Conservation (phyloP, 148 eudicot genomes). For the Spergularia marina region DNA sequence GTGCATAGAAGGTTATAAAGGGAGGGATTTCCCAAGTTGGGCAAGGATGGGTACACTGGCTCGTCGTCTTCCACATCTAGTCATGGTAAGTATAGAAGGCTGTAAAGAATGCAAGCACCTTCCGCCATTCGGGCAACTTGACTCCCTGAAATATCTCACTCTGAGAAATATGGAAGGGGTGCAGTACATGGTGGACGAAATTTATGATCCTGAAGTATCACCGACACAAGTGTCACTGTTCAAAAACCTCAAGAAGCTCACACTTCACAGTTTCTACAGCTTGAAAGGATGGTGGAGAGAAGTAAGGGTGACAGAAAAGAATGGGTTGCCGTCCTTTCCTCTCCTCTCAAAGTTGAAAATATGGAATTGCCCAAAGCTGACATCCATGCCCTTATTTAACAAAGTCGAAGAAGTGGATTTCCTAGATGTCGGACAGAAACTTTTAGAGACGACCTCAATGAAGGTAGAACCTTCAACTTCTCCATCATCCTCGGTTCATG, state of each 20-base stretch:
- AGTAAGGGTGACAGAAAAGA: neutral
- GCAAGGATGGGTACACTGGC: neutral
- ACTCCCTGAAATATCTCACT: slow-evolving; percentile 1
- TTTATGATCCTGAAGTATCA: neutral
- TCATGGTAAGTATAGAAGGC: slow-evolving; percentile 2
- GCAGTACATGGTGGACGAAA: slow-evolving; percentile 11
- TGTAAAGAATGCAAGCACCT: neutral
- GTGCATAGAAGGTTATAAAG: slow-evolving; percentile 19
- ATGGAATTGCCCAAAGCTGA: slow-evolving; percentile 23
- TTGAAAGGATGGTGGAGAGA: slow-evolving; percentile 21
- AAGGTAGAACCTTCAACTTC: neutral
- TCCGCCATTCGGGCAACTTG: slow-evolving; percentile 15
- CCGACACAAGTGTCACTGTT: neutral
- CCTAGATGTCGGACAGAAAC: slow-evolving; percentile 11
- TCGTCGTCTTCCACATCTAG: slow-evolving; percentile 4
- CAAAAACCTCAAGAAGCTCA: slow-evolving; percentile 15
- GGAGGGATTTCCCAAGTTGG: slow-evolving; percentile 21
- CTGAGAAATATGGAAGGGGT: slow-evolving; percentile 5
- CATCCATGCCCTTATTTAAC: slow-evolving; percentile 16
- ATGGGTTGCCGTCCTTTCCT: slow-evolving; percentile 4
- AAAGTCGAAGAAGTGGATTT: slow-evolving; percentile 1
- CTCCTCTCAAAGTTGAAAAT: slow-evolving; percentile 4
- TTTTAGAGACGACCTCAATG: neutral
- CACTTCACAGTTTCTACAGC: slow-evolving; percentile 5
- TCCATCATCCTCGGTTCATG: neutral